Conservation (phyloP, 2,329 filamentous ascomycete genomes). For the Alternaria sp. region DNA sequence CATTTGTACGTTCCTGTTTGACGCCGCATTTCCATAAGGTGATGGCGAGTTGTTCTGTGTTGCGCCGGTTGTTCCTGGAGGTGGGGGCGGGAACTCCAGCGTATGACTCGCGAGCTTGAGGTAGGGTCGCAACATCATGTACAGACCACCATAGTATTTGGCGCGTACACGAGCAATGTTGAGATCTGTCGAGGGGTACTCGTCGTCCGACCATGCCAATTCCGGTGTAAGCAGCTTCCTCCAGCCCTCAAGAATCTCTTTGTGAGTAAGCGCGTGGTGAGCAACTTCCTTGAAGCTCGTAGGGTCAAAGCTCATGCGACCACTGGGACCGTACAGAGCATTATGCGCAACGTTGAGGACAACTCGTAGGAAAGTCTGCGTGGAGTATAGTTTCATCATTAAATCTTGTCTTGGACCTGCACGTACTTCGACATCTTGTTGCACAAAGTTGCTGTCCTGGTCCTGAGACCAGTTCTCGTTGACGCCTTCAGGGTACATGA, state of each 20-base stretch:
- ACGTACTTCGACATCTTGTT: constrained; percentile 18
- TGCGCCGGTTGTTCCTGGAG: constrained; percentile 16
- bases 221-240: constrained; percentile 57
- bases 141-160: constrained; percentile 92
- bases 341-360: constrained; percentile 65
- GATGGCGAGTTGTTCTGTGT: constrained; percentile 61
- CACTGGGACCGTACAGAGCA: constrained; percentile 59
- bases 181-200: constrained; percentile 77
- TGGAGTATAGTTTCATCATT: constrained; percentile 65
- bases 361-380: constrained; percentile 68
- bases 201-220: constrained; percentile 71
- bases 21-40: constrained; percentile 45
- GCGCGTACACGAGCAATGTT: constrained; percentile 84
- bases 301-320: constrained; percentile 44
- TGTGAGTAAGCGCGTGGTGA: constrained; percentile 38
- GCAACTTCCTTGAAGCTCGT: constrained; percentile 43
- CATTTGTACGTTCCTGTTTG: constrained; percentile 35
- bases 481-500: constrained; percentile 72
- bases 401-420: constrained; percentile 45
- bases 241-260: constrained; percentile 63
- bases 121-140: constrained; percentile 88
- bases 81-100: constrained; percentile 49
- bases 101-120: constrained; percentile 67
- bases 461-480: constrained; percentile 48
- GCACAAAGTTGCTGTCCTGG: constrained; percentile 7